A percentile compares a stretch with the other conserved stretches of the same genome.
Conservation (phyloP, 2,329 filamentous ascomycete genomes). For the Onygenales sp. region DNA sequence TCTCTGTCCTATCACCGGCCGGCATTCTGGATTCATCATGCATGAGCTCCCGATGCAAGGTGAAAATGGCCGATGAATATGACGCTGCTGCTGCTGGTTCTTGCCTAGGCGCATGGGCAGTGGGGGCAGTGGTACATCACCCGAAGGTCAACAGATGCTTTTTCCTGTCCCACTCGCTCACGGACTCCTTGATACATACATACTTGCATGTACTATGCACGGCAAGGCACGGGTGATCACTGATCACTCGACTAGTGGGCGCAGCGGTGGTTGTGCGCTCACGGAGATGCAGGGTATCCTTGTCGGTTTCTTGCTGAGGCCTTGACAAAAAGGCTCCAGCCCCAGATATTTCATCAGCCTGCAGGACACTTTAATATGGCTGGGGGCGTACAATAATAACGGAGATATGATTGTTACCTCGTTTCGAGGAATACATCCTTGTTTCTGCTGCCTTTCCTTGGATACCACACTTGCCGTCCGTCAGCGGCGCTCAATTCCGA, state of each 20-base stretch:
- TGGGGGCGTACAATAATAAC: too few species aligned
- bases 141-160: neutral
- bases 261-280: neutral
- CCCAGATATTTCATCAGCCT: too few species aligned
- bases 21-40: neutral
- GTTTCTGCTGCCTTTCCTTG: too few species aligned
- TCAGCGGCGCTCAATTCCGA: too few species aligned
- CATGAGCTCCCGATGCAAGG: neutral
- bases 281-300: too few species aligned
- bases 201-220: neutral
- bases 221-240: neutral
- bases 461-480: too few species aligned
- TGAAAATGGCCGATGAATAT: slow-evolving; percentile 2
- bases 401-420: too few species aligned
- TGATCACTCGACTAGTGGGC: neutral
- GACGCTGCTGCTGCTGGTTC: neutral
- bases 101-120: neutral
- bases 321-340: too few species aligned
- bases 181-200: neutral
- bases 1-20: neutral
- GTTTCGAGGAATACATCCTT: too few species aligned
- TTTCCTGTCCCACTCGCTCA: neutral
- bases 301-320: too few species aligned
- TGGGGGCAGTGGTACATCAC: neutral
- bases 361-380: too few species aligned